Evolutionary conservation across 306 rosid species (phyloP), one percentile per base, ranked within the genome.

Genomic region (Senna tora): DNA sequence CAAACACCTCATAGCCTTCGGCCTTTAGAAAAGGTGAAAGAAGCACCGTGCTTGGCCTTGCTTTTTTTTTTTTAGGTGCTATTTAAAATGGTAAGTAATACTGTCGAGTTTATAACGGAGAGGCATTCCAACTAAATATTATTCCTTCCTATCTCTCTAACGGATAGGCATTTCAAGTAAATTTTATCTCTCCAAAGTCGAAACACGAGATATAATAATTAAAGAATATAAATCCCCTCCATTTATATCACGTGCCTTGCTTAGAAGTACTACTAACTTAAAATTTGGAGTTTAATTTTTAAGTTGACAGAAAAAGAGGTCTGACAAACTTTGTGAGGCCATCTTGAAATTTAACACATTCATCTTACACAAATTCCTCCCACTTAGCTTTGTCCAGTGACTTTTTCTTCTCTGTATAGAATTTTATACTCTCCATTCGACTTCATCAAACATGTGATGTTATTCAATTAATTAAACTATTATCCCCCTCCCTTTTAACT

Each of bases 251-350:
- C n/a, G n/a, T n/a, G n/a, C 22, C 34, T 39, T 41, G 20, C 57
- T 73, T 28, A 19, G 22, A 41, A 6, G 65, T 54, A 50, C 50
- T 54, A 50, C 50, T 58, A 50, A 30, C 1, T 59, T 73, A 75
- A 34, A 73, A 59, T 67, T 62, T 34, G 38, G 43, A 15, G 39
- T 28, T 56, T 28, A 5, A 13, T 38, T 65, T 53, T 63, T 34
- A 25, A 15, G 16, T 69, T 73, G 76, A 77, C 61, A 52, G 28
- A 52, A 41, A 32, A 41, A 30, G 14, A 33, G 61, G 73, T 70
- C 83, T 70, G 79, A 68, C 77, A 61, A 58, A 45, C 84, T 76
- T 81, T 81, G 4, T 38, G 58, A 67, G 64, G 61, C 50, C 56
- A 72, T 6, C 9, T 17, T 21, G 28, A 22, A 15, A 55, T 76